Conservation (phyloP, 2,329 filamentous ascomycete genomes). For the Calonectria crousiana region DNA sequence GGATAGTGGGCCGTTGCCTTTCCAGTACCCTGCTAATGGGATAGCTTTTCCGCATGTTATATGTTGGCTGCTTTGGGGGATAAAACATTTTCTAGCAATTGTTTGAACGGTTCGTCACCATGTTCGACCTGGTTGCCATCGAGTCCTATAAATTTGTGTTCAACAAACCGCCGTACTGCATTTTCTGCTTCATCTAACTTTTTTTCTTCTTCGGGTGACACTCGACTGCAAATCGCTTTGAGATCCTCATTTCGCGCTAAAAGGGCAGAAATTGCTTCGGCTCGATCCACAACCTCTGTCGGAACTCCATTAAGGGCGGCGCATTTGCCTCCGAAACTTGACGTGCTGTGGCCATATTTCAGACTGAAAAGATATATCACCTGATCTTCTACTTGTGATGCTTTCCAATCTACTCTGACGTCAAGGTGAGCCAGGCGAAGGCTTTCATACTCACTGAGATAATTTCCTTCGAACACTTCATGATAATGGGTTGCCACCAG, state of each 20-base stretch:
- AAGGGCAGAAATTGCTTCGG: conserved; percentile 78
- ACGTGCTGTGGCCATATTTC: conserved; percentile 74
- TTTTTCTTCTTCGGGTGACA: conserved; percentile 73
- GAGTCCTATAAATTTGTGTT: conserved; percentile 32
- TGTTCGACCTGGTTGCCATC: neutral
- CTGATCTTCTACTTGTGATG: conserved; percentile 67
- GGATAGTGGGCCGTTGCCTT: neutral
- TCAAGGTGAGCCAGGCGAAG: conserved; percentile 79
- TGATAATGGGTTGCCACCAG: conserved; percentile 74
- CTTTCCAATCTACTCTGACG: conserved; percentile 69
- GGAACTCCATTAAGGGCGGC: conserved; percentile 90
- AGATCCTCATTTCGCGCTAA: conserved; percentile 82
- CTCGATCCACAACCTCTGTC: conserved; percentile 76
- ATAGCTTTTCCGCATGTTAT: neutral
- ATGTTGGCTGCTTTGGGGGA: neutral
- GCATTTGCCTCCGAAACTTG: conserved; percentile 89
- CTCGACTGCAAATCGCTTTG: conserved; percentile 75
- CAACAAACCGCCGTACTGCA: conserved; percentile 69
- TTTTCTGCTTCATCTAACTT: conserved; percentile 76
- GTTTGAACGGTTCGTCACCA: conserved; percentile 19
- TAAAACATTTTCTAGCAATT: conserved; percentile 29
- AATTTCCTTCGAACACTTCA: conserved; percentile 78
- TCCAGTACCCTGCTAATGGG: no score
- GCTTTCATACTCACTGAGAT: conserved; percentile 62
- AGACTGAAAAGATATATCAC: conserved; percentile 82